Evolutionary conservation across 495 filamentous ascomycete genomes (phyloP), one percentile per base, ranked within the genome.

Genomic region (Neurospora sp.): DNA sequence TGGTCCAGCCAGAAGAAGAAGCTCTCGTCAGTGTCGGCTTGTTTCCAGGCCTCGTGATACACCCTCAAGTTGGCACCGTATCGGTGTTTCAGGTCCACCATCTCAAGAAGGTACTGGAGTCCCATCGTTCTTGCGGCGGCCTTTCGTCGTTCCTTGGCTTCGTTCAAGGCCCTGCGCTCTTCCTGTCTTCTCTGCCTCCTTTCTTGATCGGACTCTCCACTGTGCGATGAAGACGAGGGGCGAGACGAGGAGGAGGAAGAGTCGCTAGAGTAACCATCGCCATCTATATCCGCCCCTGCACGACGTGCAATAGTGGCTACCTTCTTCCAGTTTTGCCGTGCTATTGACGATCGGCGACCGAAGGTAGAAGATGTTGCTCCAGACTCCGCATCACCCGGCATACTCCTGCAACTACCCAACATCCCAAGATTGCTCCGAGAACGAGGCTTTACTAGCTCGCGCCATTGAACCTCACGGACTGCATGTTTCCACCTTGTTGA

Each of bases 1-100:
- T 92, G 83, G 79, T 98, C 94, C n/a, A 97, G 85, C 94, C 94
- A 97, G 81, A 93, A 94, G 80, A 97, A 98, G 85, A 96, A 98
- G 77, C 95, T 97, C 79, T 98, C 90, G 9, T 87, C 87, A 0
- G 92, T 94, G 12, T 91, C 84, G 3, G 87, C 83, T 71, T 86
- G 87, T 79, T 94, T 93, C 94, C 94, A 98, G 72, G 90, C 88
- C 44, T 86, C 85, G 78, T 98, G 94, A 76, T 98, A 98, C 14
- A 87, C 85, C n/a, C 91, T 86, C 41, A 97, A 82, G 75, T 97
- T 96, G 39, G 87, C 88, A 2, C 94, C 94, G 79, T 97, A 94
- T 3, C 94, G 89, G 77, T 98, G 94, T 80, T 96, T 94, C 7
- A 87, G 80, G 77, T 97, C 94, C 18, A 97, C 92, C 91, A 98